phyloP scores from a whole-genome alignment of 805 yeast genomes.

The Candida sanyiensis region DNA sequence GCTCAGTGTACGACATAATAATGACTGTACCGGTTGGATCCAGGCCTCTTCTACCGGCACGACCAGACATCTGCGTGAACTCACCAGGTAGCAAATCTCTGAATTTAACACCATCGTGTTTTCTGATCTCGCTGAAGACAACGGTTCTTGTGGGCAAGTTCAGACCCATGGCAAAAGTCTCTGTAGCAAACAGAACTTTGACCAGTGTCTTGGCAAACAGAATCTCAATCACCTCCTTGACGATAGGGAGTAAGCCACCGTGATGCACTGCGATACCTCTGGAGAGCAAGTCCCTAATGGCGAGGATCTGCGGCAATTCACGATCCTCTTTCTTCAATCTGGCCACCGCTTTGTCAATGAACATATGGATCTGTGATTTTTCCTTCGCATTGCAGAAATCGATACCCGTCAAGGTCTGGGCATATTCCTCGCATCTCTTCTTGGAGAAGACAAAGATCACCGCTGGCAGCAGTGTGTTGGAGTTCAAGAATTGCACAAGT shows the following conservation, averaged over 20 bases:
- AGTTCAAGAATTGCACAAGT: slow-evolving; percentile 63
- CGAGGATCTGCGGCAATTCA: slow-evolving; percentile 84
- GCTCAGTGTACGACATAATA: slow-evolving; percentile 74
- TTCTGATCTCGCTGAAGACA: slow-evolving; percentile 76
- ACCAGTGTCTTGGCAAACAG: slow-evolving; percentile 81
- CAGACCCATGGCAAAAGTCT: slow-evolving; percentile 98
- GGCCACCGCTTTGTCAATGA: slow-evolving; percentile 81
- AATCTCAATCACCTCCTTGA: slow-evolving; percentile 89
- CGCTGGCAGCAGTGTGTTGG: slow-evolving; percentile 75
- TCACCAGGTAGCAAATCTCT: slow-evolving; percentile 90
- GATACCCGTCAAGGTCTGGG: slow-evolving; percentile 64
- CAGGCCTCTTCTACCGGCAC: slow-evolving; percentile 97
- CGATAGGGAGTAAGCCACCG: slow-evolving; percentile 89
- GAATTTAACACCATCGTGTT: slow-evolving; percentile 84
- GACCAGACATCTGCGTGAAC: slow-evolving; percentile 97
- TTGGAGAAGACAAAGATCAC: slow-evolving; percentile 92
- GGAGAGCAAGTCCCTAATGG: slow-evolving; percentile 73
- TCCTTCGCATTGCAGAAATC: slow-evolving; percentile 83
- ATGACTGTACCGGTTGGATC: slow-evolving; percentile 94
- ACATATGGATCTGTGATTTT: slow-evolving; percentile 87
- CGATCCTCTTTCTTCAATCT: slow-evolving; percentile 89
- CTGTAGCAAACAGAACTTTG: slow-evolving; percentile 92
- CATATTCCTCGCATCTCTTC: slow-evolving; percentile 90
- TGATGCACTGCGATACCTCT: slow-evolving; percentile 96
- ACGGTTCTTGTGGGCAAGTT: slow-evolving; percentile 96